Evolutionary conservation across 768 basidiomycete species (phyloP).

Genomic region (Auricularia sp.): DNA sequence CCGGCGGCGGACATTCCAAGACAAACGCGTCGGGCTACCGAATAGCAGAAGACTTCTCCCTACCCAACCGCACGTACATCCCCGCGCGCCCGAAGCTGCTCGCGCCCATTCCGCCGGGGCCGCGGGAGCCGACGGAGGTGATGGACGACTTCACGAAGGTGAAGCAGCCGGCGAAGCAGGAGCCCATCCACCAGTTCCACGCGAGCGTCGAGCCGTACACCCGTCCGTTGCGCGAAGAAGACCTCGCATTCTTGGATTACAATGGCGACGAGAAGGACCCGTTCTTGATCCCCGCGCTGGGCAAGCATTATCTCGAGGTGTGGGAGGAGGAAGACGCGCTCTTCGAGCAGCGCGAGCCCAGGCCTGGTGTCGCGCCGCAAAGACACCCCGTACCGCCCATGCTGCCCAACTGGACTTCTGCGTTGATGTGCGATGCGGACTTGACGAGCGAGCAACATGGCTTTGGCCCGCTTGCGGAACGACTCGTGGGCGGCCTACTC

Average conservation of each 20-base stretch:
- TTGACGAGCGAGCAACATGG: constrained; percentile 65
- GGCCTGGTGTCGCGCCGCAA: constrained; percentile 32
- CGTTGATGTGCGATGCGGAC: constrained; percentile 64
- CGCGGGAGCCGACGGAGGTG: constrained; percentile 75
- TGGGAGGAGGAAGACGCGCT: constrained; percentile 89
- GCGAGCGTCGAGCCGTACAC: constrained; percentile 83
- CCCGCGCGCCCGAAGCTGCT: constrained; percentile 54
- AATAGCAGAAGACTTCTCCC: constrained; percentile 38
- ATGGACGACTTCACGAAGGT: constrained; percentile 80
- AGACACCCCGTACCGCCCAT: constrained; percentile 31
- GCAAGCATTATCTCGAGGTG: constrained; percentile 75
- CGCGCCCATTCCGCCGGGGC: constrained; percentile 61
- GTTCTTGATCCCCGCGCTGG: constrained; percentile 77
- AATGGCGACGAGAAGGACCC: constrained; percentile 81
- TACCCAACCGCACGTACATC: constrained; percentile 45
- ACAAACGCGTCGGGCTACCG: constrained; percentile 28
- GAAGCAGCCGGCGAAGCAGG: constrained; percentile 62
- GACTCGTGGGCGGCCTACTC: constrained; percentile 64
- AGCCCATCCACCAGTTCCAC: constrained; percentile 69
- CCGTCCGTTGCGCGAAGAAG: constrained; percentile 86
- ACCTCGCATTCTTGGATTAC: constrained; percentile 86
- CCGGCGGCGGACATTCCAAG: constrained; percentile 3
- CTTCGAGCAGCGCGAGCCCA: constrained; percentile 29
- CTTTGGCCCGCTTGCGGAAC: constrained; percentile 81
- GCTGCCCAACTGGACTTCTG: constrained; percentile 72